These are phyloP conservation scores for Fonsecaea nubica DNA, from an alignment of 2,329 filamentous ascomycete species.

Conservation along the genomic window DNA sequence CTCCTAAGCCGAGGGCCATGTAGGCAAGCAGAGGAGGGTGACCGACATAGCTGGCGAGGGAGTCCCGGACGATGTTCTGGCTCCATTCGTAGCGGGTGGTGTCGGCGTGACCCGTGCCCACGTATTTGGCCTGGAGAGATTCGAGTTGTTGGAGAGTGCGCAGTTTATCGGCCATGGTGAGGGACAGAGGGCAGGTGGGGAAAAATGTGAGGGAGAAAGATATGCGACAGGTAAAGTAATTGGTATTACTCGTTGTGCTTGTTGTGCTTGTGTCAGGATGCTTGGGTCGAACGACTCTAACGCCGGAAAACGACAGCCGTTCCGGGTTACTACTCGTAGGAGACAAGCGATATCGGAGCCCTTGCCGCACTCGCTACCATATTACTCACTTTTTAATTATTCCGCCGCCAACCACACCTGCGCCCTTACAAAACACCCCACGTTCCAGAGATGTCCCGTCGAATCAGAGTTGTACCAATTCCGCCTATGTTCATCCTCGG, in stretches of 20 bases:
- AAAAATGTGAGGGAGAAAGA: neutral
- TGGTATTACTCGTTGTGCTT: neutral
- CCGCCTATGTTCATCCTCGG: slow-evolving; percentile 11
- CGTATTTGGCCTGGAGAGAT: slow-evolving; percentile 90
- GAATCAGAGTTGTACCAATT: neutral
- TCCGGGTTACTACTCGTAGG: neutral
- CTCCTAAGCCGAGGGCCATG: slow-evolving; percentile 87
- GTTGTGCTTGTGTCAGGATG: neutral
- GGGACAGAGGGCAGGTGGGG: neutral
- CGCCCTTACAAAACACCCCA: neutral
- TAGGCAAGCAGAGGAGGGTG: slow-evolving; percentile 88
- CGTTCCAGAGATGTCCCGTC: neutral
- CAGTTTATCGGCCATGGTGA: slow-evolving; percentile 84
- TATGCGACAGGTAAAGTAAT: neutral
- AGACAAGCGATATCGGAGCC: neutral
- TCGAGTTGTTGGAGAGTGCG: slow-evolving; percentile 98
- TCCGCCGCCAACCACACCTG: neutral
- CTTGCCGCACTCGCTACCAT: neutral
- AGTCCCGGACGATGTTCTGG: slow-evolving; percentile 93
- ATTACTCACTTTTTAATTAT: neutral
- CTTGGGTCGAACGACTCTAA: neutral
- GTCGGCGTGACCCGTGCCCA: slow-evolving; percentile 95
- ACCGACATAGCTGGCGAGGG: slow-evolving; percentile 84
- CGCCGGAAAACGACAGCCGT: neutral
- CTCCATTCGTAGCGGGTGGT: slow-evolving; percentile 98